Conservation (phyloP, 176 grass and related monocot genomes). For the Chrysopogon serrulatus region DNA sequence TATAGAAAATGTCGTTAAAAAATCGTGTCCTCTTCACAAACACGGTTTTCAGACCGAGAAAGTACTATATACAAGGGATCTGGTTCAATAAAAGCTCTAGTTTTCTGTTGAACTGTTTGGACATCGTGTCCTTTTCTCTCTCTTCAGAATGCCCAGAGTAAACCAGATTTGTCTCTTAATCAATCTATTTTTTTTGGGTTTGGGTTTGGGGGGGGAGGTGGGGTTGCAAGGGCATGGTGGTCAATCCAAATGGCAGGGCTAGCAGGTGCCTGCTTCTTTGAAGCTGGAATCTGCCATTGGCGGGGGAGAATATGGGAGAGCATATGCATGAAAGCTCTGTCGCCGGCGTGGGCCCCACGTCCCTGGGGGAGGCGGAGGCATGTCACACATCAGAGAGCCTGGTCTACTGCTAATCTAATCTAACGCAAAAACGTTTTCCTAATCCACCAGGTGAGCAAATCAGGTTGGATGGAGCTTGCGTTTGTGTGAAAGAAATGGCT, state of each 20-base stretch:
- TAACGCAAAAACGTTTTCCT: not conserved
- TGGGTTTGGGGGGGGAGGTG: no score
- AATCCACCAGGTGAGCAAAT: not conserved
- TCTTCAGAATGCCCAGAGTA: not conserved
- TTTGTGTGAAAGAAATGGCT: constrained; percentile 16
- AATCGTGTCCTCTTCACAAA: no score
- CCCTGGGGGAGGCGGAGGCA: no score
- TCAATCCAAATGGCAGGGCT: not conserved
- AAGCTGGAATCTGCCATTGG: constrained; percentile 10
- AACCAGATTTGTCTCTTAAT: not conserved
- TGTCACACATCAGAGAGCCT: not conserved
- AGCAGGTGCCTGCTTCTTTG: not conserved
- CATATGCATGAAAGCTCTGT: constrained; percentile 7
- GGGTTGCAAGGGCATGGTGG: constrained; percentile 6
- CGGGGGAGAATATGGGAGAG: not conserved
- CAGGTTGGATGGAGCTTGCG: not conserved
- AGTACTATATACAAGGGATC: no score
- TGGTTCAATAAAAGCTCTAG: no score
- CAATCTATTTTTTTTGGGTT: not conserved
- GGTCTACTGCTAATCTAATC: not conserved
- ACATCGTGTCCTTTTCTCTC: not conserved
- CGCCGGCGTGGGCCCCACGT: not conserved
- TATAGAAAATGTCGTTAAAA: no score
- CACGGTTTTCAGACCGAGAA: no score
- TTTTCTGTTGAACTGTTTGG: not conserved